Evolutionary conservation across 805 yeast genomes (phyloP), one percentile per base, ranked within the genome.

Genomic region (Scheffersomyces stipitis): DNA sequence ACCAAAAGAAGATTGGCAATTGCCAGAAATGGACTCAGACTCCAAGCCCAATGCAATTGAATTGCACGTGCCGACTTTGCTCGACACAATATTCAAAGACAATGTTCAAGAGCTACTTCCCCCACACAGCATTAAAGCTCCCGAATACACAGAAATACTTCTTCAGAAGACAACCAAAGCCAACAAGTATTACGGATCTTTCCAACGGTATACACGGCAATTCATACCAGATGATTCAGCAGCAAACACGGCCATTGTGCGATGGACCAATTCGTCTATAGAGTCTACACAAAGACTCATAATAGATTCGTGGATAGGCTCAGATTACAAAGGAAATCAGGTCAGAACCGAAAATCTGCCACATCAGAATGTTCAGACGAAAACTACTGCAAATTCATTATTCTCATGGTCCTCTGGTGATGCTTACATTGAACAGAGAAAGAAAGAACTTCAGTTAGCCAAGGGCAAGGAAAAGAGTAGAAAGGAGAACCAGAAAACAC

Each of bases 361-460:
- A n/a, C n/a, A n/a, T n/a, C n/a, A n/a, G n/a, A n/a, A n/a, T n/a
- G n/a, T n/a, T n/a, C n/a, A n/a, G n/a, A n/a, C n/a, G n/a, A 18
- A 20, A 10, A 40, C 30, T 27, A 40, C 34, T 2, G 56, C 68
- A 15, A 66, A 57, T 41, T 55, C 64, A n/a, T 52, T 69, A 26
- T 69, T 69, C 38, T 53, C 62, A 33, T 69, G 75, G 75, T 64
- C 72, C 13, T 65, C 73, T 1, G 60, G 65, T 20, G 75, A 69
- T 32, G 53, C 58, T 8, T 65, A 66, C 38, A 58, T 69, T 8
- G 58, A 55, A 16, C 56, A 57, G 1, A 48, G 72, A 20, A 60
- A 56, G 38, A 39, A 44, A 20, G 63, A 61, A 31, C 42, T 60
- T 15, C 52, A 43, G 39, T 30, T 31, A 10, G 20, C 31, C 30